A percentile compares a stretch with the other conserved stretches of the same genome.
Conservation (phyloP, 768 basidiomycete genomes). For the Tulasnella sp. region DNA sequence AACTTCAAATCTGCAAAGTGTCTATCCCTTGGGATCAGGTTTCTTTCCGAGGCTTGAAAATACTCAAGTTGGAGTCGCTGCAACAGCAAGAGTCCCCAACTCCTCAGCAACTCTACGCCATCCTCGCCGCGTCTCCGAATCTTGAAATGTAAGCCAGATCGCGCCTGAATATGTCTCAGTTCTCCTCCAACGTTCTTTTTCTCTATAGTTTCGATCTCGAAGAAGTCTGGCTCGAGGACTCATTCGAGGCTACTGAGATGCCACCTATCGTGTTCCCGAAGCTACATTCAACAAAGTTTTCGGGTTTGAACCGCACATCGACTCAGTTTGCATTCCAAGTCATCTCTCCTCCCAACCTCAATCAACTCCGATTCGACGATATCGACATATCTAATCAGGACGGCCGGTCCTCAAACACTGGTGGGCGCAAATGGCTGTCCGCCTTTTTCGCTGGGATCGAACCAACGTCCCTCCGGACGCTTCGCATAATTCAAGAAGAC, state of each 20-base stretch:
- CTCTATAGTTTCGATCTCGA: neutral
- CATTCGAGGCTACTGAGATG: neutral
- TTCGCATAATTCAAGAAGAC: neutral
- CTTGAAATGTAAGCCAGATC: neutral
- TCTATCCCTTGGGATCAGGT: neutral
- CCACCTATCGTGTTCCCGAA: neutral
- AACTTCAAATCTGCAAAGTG: neutral
- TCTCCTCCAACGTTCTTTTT: neutral
- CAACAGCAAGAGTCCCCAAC: neutral
- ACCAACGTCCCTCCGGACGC: neutral
- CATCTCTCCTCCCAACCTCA: neutral
- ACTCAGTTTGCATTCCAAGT: neutral
- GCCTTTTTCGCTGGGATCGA: neutral
- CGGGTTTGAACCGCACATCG: neutral
- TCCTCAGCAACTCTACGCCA: neutral
- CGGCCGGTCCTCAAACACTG: neutral
- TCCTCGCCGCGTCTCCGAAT: neutral
- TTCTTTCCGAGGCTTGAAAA: neutral
- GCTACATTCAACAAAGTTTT: neutral
- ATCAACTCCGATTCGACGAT: neutral
- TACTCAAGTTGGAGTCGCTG: neutral
- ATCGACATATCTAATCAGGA: neutral
- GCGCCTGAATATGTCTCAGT: neutral
- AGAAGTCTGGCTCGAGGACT: neutral
- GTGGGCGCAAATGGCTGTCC: neutral